Percentiles rank a stretch among this genome's conserved stretches.
These are phyloP conservation scores for Dacryopinax primogenitus DNA, from an alignment of 768 basidiomycete species.

Conservation along the genomic window DNA sequence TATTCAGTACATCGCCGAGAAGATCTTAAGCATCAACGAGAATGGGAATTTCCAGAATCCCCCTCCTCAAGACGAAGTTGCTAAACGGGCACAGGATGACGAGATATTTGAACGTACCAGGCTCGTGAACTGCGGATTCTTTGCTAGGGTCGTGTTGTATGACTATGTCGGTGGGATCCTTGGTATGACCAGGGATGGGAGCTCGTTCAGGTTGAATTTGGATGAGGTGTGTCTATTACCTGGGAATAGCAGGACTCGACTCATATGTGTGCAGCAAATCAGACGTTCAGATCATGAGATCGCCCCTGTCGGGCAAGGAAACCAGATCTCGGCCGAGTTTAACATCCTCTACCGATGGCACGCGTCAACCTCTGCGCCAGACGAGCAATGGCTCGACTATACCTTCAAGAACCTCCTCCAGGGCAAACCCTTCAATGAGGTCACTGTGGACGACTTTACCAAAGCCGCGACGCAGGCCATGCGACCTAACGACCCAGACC, in stretches of 20 bases:
- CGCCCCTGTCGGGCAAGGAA: neutral
- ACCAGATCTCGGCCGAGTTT: neutral
- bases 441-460: constrained; percentile 29
- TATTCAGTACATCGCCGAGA: constrained; percentile 53
- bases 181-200: constrained; percentile 6
- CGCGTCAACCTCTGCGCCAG: constrained; percentile 23
- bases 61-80: constrained; percentile 18
- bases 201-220: constrained; percentile 18
- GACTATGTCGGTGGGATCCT: constrained; percentile 18
- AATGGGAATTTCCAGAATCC: constrained; percentile 33
- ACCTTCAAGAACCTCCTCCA: neutral
- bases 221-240: constrained; percentile 37
- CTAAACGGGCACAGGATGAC: constrained; percentile 44
- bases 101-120: constrained; percentile 58
- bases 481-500: constrained; percentile 26
- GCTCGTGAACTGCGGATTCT: constrained; percentile 46
- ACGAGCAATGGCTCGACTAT: constrained; percentile 27
- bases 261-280: neutral
- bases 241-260: constrained; percentile 19
- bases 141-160: constrained; percentile 16
- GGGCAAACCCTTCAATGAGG: constrained; percentile 3
- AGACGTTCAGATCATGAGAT: constrained; percentile 9
- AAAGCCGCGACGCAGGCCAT: constrained; percentile 23
- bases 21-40: constrained; percentile 59
- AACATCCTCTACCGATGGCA: constrained; percentile 28